These are phyloP conservation scores for Podaxis mareebaensis DNA, from an alignment of 768 basidiomycete genomes.

Conservation along the genomic window DNA sequence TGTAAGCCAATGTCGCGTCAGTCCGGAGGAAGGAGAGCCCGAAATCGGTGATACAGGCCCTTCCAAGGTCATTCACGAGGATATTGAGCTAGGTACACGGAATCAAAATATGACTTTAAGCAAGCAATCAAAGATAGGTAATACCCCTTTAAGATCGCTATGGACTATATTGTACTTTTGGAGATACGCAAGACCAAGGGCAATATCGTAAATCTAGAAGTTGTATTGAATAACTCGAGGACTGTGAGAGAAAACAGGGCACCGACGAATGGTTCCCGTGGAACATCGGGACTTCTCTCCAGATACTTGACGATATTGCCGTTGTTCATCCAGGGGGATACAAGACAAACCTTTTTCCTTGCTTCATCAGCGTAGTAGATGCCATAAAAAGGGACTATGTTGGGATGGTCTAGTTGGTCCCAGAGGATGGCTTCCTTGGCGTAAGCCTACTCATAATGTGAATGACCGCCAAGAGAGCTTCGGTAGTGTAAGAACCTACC, in stretches of 20 bases:
- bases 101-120: neutral
- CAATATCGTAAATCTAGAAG: conserved; percentile 16
- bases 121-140: neutral
- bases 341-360: neutral
- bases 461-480: neutral
- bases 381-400: conserved; percentile 8
- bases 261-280: neutral
- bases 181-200: conserved; percentile 14
- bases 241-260: neutral
- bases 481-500: conserved; percentile 16
- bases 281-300: neutral
- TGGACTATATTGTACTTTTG: conserved; percentile 15
- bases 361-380: neutral
- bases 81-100: conserved; percentile 15
- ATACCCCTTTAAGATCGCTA: conserved; percentile 21
- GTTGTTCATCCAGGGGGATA: conserved; percentile 16
- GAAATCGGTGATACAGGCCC: conserved; percentile 20
- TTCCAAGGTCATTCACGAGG: conserved; percentile 13
- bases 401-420: neutral
- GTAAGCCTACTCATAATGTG: neutral
- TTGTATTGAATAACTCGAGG: neutral
- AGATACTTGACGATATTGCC: neutral
- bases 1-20: conserved; percentile 2
- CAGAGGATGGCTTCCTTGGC: conserved; percentile 1
- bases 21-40: conserved; percentile 14